Base-by-base conservation (phyloP, 202 grass and related monocot genomes). In the Carex arenaria region DNA sequence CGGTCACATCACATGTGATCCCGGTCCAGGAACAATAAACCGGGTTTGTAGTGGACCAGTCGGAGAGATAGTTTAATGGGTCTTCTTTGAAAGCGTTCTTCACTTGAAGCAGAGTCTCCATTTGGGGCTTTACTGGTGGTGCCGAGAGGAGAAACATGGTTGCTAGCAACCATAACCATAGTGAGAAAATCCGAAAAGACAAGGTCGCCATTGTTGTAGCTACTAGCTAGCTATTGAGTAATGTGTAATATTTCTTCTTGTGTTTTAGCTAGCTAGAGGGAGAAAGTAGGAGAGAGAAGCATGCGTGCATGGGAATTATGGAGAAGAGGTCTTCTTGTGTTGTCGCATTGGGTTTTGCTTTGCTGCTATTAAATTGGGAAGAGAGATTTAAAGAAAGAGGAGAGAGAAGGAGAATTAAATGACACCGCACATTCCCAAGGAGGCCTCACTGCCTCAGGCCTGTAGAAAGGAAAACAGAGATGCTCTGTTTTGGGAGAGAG, bases 21-120 rank as follows among this genome's bases (percentile, higher is more conserved):
- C 95, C 95, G 14, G 81, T 49, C 95, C 95, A 98, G 3, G 85
- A 70, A 15, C 95, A 98, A 85, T 89, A 93, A 7, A 5, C 90
- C 40, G 88, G 57, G 80, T 86, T 89, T 17, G 7, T 78, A 31
- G 60, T 20, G 22, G 78, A 80, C 95, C 95, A 98, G 67, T 86
- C 57, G 5, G 80, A 17, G 61, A 98, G 17, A 17, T 85, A 67
- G 0, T 81, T 83, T 20, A 26, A 32, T 18, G 87, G 95, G 79
- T 93, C 93, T 55, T 89, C 85, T 10, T 63, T 19, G 68, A 98
- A 90, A 73, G 83, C 86, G 67, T 82, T 81, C 83, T 90, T 98
- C 61, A 91, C 85, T 53, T 90, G 81, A 66, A 98, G 49, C 17
- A 98, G 82, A 77, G 79, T 86, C 43, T 87, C 88, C 7, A 90